Percentiles rank a stretch among this genome's conserved stretches.
Evolutionary conservation across 371 early-diverging fungal genomes (phyloP).

Genomic region (Entomophthora muscae): DNA sequence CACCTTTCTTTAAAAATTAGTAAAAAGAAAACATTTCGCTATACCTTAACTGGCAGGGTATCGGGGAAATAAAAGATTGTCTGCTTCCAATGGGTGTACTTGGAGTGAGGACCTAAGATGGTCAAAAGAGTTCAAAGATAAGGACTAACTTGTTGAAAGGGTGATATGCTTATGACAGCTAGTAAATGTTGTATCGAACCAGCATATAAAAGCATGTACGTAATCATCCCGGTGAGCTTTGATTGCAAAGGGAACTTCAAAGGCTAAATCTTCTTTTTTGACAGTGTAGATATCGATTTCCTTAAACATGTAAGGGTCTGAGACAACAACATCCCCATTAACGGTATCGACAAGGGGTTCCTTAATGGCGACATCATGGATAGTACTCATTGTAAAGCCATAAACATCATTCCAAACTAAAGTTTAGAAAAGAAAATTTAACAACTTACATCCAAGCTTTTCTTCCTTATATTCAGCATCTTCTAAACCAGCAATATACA

Average conservation of each 20-base stretch:
- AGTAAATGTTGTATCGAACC: slow-evolving; percentile 88
- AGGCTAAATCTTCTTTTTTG: slow-evolving; percentile 67
- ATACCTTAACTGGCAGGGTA: slow-evolving; percentile 36
- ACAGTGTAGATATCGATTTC: slow-evolving; percentile 65
- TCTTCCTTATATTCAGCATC: slow-evolving; percentile 87
- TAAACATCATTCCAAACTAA: slow-evolving; percentile 78
- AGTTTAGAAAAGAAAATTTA: slow-evolving; percentile 13
- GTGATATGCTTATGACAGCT: slow-evolving; percentile 67
- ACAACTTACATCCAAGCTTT: slow-evolving; percentile 59
- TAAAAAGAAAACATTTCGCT: background rate
- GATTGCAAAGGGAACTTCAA: slow-evolving; percentile 58
- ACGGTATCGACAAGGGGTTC: slow-evolving; percentile 90
- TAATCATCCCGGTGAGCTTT: slow-evolving; percentile 60
- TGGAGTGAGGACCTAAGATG: slow-evolving; percentile 34
- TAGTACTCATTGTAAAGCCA: slow-evolving; percentile 78
- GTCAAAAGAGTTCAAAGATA: background rate
- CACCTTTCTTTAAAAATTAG: slow-evolving; percentile 40
- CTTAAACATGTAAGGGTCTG: slow-evolving; percentile 53
- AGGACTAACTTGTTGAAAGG: slow-evolving; percentile 60
- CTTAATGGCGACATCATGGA: slow-evolving; percentile 69
- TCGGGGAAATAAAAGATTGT: slow-evolving; percentile 78
- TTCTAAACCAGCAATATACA: slow-evolving; percentile 83
- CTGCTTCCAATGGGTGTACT: slow-evolving; percentile 98
- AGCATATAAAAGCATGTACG: slow-evolving; percentile 75
- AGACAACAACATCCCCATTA: slow-evolving; percentile 56